phyloP scores from a whole-genome alignment of 1,284 basidiomycete species.

The Boletus calvinii region DNA sequence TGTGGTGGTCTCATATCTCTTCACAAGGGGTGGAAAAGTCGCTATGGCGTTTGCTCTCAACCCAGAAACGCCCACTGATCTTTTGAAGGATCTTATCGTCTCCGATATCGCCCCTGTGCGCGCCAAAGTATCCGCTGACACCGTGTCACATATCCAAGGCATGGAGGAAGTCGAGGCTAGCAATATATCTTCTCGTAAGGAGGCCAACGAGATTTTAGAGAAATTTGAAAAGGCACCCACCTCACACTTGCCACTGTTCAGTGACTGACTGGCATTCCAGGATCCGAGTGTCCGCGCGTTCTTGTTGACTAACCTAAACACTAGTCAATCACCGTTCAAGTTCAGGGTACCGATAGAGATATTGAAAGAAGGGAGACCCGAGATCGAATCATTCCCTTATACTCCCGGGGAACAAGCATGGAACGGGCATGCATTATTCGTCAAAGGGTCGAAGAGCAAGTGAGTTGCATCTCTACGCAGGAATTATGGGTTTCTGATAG shows the following conservation, averaged over 20 bases:
- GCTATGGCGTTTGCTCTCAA: constrained; percentile 77
- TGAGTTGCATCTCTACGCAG: constrained; percentile 34
- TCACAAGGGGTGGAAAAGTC: constrained; percentile 80
- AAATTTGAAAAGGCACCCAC: constrained; percentile 56
- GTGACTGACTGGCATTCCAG: constrained; percentile 38
- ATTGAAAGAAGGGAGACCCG: constrained; percentile 57
- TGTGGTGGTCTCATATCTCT: constrained; percentile 6
- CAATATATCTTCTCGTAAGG: constrained; percentile 54
- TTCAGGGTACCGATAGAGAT: constrained; percentile 76
- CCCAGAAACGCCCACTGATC: constrained; percentile 44
- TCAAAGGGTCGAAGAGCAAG: constrained; percentile 80
- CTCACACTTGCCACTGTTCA: background rate
- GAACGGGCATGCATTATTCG: constrained; percentile 66
- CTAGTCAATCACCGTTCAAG: constrained; percentile 39
- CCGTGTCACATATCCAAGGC: constrained; percentile 60
- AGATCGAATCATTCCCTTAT: constrained; percentile 78
- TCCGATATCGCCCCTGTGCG: constrained; percentile 79
- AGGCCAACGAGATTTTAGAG: constrained; percentile 64
- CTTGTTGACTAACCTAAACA: constrained; percentile 76
- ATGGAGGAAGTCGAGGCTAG: constrained; percentile 69
- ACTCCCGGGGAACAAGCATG: constrained; percentile 55
- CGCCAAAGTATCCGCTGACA: constrained; percentile 64
- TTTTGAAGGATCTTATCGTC: constrained; percentile 67
- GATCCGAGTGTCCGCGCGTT: constrained; percentile 73
- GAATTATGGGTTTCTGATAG: background rate